A percentile compares a stretch with the other conserved stretches of the same genome.
Conservation (phyloP, 176 grass and related monocot species). For the Triticum monococcum region DNA sequence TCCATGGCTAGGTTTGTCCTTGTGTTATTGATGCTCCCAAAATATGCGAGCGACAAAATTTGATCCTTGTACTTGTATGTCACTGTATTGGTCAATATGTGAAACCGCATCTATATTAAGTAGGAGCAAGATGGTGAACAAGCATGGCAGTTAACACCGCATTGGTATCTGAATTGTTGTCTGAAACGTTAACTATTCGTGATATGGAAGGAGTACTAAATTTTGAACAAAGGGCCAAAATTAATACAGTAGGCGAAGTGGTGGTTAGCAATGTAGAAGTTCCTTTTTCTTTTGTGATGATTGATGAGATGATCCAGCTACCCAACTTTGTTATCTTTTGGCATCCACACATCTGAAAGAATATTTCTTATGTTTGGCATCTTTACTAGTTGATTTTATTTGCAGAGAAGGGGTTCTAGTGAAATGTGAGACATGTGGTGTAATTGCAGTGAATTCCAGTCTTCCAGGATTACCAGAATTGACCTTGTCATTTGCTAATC, state of each 20-base stretch:
- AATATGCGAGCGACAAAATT: not conserved
- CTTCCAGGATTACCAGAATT: conserved; percentile 88
- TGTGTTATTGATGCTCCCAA: not conserved
- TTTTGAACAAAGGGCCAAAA: not conserved
- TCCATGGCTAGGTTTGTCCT: not conserved
- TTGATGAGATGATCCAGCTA: not conserved
- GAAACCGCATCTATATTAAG: not conserved
- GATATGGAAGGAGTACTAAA: not conserved
- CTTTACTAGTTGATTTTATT: conserved; percentile 11
- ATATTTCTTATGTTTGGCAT: not conserved
- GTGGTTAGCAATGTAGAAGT: conserved; percentile 4
- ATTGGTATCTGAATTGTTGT: not conserved
- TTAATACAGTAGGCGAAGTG: not conserved
- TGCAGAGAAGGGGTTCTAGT: conserved; percentile 64
- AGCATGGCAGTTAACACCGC: not conserved
- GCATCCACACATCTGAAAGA: not conserved
- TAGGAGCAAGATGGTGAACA: not conserved
- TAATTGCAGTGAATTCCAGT: conserved; percentile 77
- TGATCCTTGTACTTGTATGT: not conserved
- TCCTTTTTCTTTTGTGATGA: not conserved
- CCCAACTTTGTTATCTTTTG: not conserved
- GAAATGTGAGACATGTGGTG: conserved; percentile 81
- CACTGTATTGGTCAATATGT: not conserved
- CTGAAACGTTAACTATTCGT: not conserved
- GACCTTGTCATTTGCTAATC: conserved; percentile 81